A percentile compares a stretch with the other conserved stretches of the same genome.
These are phyloP conservation scores for Eragrostis tef DNA, from an alignment of 202 grass and related monocot species.

Conservation along the genomic window DNA sequence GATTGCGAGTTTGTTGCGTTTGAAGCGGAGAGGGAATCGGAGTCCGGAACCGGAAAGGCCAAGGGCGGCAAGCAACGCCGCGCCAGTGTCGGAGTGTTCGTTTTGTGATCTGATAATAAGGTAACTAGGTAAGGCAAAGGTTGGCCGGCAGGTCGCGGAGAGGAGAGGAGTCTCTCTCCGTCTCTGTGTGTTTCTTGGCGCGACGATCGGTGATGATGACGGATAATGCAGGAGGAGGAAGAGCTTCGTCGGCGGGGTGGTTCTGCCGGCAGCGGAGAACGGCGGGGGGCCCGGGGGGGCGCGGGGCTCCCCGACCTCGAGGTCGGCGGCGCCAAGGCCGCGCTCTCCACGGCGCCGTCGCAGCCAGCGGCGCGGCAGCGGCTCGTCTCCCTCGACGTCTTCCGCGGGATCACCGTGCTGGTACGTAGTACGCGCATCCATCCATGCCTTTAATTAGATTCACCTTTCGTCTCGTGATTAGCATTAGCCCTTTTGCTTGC, in stretches of 20 bases:
- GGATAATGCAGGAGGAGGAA: constrained; percentile 31
- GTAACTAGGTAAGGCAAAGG: neutral
- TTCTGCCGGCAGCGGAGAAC: constrained; percentile 39
- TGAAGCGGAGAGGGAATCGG: neutral
- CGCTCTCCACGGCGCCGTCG: neutral
- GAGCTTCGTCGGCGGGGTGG: neutral
- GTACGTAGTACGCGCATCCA: constrained; percentile 48
- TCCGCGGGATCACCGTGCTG: constrained; percentile 82
- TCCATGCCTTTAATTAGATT: too few relatives aligned
- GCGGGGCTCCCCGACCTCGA: constrained; percentile 36
- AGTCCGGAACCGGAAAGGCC: constrained; percentile 18
- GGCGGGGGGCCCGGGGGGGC: too few relatives aligned
- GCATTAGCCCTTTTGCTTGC: neutral
- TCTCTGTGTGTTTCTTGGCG: neutral
- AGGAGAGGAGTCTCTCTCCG: neutral
- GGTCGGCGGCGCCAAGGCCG: neutral
- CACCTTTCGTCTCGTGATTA: neutral
- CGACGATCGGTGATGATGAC: neutral
- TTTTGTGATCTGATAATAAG: neutral
- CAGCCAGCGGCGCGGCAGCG: constrained; percentile 40
- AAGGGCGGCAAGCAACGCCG: neutral
- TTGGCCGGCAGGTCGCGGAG: neutral
- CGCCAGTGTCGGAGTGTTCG: neutral
- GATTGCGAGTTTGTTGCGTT: constrained; percentile 34
- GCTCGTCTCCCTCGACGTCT: constrained; percentile 87